These are phyloP conservation scores for Leptomonas pyrrhocoris DNA, from an alignment of 208 protist species.

Conservation along the genomic window DNA sequence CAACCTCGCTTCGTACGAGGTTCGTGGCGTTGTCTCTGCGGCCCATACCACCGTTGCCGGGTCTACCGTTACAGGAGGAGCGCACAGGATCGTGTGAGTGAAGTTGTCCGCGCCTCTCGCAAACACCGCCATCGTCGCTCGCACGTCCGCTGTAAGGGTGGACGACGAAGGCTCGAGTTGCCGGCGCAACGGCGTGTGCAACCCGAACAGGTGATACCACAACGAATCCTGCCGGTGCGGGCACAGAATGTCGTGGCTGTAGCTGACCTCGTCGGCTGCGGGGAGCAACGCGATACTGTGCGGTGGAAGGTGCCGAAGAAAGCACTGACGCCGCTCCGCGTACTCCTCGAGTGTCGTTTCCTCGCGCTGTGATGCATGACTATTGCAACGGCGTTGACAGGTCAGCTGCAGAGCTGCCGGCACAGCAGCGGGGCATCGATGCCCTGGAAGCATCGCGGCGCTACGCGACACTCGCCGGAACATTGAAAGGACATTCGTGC, in stretches of 20 bases:
- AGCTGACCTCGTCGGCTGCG: slow-evolving; percentile 34
- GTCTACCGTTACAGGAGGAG: slow-evolving; percentile 33
- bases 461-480: not conserved
- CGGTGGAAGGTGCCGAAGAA: slow-evolving; percentile 35
- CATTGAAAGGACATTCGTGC: not conserved
- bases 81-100: slow-evolving; percentile 33
- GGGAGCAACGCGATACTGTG: slow-evolving; percentile 51
- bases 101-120: slow-evolving; percentile 11
- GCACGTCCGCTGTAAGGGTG: slow-evolving; percentile 14
- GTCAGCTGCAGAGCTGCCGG: not conserved
- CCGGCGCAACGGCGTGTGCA: slow-evolving; percentile 31
- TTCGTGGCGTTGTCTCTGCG: slow-evolving; percentile 9
- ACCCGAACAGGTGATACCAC: slow-evolving; percentile 63
- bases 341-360: slow-evolving; percentile 33
- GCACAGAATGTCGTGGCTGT: slow-evolving; percentile 44
- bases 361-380: not conserved
- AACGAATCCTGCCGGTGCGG: slow-evolving; percentile 48
- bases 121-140: slow-evolving; percentile 42
- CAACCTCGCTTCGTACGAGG: slow-evolving; percentile 10
- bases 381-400: not conserved
- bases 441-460: not conserved
- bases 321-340: slow-evolving; percentile 35
- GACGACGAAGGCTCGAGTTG: slow-evolving; percentile 26
- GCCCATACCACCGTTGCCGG: slow-evolving; percentile 35
- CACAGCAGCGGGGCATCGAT: not conserved